phyloP scores from a whole-genome alignment of 2,329 filamentous ascomycete species.

The Podosphaera fusca region DNA sequence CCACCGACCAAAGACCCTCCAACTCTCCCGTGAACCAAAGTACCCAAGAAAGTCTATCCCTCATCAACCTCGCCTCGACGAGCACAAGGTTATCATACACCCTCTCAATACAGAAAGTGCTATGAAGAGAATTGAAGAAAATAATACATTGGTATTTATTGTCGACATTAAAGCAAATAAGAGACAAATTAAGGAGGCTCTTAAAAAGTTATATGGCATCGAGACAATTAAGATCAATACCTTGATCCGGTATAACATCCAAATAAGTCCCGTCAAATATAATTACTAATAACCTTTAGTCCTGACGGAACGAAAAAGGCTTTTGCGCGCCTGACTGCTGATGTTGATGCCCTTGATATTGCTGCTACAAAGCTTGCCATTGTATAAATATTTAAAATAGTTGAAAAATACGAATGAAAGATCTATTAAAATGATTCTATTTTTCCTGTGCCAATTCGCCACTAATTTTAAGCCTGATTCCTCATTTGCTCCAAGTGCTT shows the following conservation, averaged over 20 bases:
- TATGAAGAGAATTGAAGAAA: constrained; percentile 99
- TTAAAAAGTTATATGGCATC: constrained; percentile 99
- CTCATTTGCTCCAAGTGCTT: constrained; percentile 54
- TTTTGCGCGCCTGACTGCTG: constrained; percentile 79
- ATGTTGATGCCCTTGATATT: constrained; percentile 97
- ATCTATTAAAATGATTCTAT: constrained; percentile 10
- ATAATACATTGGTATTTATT: constrained; percentile 98
- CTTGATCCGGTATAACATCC: constrained; percentile 51
- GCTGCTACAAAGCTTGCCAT: constrained; percentile 97
- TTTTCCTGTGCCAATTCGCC: background rate
- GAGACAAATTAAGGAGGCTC: constrained; percentile 91
- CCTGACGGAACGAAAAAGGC: constrained; percentile 98
- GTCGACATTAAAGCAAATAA: constrained; percentile 97
- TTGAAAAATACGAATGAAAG: constrained; percentile 16
- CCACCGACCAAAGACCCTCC: constrained; percentile 92
- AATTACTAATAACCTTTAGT: constrained; percentile 22
- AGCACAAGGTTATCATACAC: constrained; percentile 94
- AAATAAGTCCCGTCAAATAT: background rate
- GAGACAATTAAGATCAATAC: constrained; percentile 99
- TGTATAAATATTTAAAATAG: constrained; percentile 43
- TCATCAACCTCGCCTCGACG: constrained; percentile 75
- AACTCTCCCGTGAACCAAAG: constrained; percentile 75
- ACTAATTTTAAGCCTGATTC: constrained; percentile 7
- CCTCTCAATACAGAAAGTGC: constrained; percentile 98
- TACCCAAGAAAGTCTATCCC: constrained; percentile 92